Conservation (phyloP, 2,329 filamentous ascomycete genomes). For the Coniochaeta sp. region DNA sequence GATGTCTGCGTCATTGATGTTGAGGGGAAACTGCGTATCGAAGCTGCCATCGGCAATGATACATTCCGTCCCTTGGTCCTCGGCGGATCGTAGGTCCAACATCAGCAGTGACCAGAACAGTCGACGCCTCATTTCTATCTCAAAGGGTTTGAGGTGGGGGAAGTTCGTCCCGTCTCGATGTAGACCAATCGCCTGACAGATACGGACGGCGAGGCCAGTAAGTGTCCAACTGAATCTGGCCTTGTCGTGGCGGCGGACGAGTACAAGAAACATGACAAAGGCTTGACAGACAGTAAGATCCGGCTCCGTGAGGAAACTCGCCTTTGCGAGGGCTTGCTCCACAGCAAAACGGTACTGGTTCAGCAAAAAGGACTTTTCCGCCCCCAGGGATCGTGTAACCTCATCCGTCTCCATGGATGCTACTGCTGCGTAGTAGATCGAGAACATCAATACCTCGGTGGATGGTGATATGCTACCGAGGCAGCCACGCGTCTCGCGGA, state of each 20-base stretch:
- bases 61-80: constrained; percentile 48
- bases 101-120: constrained; percentile 55
- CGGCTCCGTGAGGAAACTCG: constrained; percentile 51
- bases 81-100: constrained; percentile 51
- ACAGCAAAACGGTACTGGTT: constrained; percentile 45
- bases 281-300: constrained; percentile 55
- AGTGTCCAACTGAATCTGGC: constrained; percentile 54
- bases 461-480: constrained; percentile 47
- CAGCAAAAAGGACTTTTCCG: constrained; percentile 35
- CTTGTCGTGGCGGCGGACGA: constrained; percentile 43
- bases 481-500: constrained; percentile 53
- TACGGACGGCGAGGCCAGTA: constrained; percentile 52
- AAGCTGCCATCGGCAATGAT: constrained; percentile 36
- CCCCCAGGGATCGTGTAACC: constrained; percentile 43
- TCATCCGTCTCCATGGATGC: constrained; percentile 53
- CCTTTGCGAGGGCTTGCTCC: constrained; percentile 53
- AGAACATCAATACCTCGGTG: constrained; percentile 56
- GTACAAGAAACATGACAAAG: constrained; percentile 49
- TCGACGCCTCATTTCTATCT: constrained; percentile 54
- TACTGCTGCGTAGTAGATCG: constrained; percentile 51
- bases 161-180: constrained; percentile 50
- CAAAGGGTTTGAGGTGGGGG: constrained; percentile 47
- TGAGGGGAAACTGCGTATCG: constrained; percentile 47
- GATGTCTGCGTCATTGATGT: constrained; percentile 49
- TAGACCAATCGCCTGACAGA: constrained; percentile 45